Evolutionary conservation across 495 filamentous ascomycete species (phyloP), one percentile per base, ranked within the genome.

Genomic region (Penicillium paxilli): DNA sequence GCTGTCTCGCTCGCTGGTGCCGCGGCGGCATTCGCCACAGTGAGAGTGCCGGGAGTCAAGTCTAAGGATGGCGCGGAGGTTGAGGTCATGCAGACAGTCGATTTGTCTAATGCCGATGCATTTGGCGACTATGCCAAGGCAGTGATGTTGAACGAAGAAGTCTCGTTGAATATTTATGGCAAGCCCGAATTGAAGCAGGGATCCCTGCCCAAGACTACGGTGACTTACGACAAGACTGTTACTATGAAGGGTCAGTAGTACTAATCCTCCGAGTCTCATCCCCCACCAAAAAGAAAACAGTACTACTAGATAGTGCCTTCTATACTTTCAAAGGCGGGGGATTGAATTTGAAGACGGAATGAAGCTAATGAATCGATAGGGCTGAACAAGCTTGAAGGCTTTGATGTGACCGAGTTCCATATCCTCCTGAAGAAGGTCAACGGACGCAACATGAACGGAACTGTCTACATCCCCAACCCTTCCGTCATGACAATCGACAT

Each of bases 381-480:
- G 11, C 68, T 87, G 28, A 85, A 86, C 60, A 68, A 74, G 48
- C 79, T 91, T 44, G 66, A 71, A 14, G 85, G 87, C 52, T 83
- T 86, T 58, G 72, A 73, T 8, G 75, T 89, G 26, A 70, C 76
- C 24, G 66, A 80, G 17, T 72, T 82, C 57, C 65, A 65, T 37
- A 76, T 88, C 47, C 57, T 78, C 41, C 45, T 75, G 46, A 54
- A 58, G 12, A 32, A 63, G 6, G 62, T 73, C 26, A 70, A 78
- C 47, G 76, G 78, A 46, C 74, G 79, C 46, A 91, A 91, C 70
- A 80, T 89, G 74, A 71, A 78, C 26, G 89, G 83, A 58, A 79
- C 71, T 4, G 79, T 83, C 30, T 72, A 62, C 47, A 88, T 93
- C 32, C 88, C 89, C 51, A 93, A 93, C 63, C 81, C 80, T 5